Percentiles rank a stretch among this genome's conserved stretches.
Conservation (phyloP, 495 filamentous ascomycete species). For the Tuber microsphaerosporum region DNA sequence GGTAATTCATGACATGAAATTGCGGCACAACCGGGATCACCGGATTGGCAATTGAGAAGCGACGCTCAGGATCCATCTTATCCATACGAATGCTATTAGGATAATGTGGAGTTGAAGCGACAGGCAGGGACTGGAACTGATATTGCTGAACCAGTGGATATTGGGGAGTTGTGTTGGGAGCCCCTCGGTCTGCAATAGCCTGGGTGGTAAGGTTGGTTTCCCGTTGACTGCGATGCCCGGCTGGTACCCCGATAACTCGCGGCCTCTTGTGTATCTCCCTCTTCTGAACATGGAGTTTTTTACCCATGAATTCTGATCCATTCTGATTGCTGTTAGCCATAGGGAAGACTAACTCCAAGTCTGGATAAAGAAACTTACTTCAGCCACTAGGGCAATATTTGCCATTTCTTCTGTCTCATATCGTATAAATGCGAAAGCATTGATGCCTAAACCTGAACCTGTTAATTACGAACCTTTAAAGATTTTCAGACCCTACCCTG, state of each 20-base stretch:
- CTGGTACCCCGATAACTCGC: not conserved
- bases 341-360: not conserved
- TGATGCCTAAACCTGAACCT: slow-evolving; percentile 27
- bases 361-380: slow-evolving; percentile 20
- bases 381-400: slow-evolving; percentile 26
- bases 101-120: not conserved
- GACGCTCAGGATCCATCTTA: not conserved
- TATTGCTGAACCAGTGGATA: not conserved
- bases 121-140: not conserved
- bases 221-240: not conserved
- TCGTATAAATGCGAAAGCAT: slow-evolving; percentile 38
- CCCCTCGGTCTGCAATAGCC: not conserved
- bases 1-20: not conserved
- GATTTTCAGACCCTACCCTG: slow-evolving; percentile 10
- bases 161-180: not conserved
- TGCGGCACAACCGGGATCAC: not conserved
- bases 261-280: slow-evolving; percentile 37
- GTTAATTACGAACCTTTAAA: not conserved
- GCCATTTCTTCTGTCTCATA: slow-evolving; percentile 36
- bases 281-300: slow-evolving; percentile 36
- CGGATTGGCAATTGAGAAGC: not conserved
- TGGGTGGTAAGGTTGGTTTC: not conserved
- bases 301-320: slow-evolving; percentile 36
- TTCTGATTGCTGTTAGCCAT: slow-evolving; percentile 13
- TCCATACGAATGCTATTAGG: not conserved